Conservation (phyloP, 257 asterid genomes). For the Hygrophila difformis region DNA sequence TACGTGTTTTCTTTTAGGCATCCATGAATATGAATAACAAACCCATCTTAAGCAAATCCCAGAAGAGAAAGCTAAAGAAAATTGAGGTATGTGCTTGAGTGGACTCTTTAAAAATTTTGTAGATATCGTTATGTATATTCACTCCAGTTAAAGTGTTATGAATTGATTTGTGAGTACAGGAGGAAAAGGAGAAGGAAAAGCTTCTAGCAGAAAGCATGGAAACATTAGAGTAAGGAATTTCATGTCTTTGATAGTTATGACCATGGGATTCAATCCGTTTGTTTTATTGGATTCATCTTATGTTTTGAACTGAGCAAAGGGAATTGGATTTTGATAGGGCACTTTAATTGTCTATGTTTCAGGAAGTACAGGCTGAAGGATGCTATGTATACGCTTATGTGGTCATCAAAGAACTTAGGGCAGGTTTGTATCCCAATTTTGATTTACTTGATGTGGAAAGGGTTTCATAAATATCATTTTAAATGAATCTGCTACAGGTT, state of each 20-base stretch:
- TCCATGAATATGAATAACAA: constrained; percentile 16
- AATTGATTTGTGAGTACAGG: constrained; percentile 24
- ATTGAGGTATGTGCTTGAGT: constrained; percentile 46
- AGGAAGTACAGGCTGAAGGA: constrained; percentile 80
- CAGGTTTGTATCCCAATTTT: constrained; percentile 35
- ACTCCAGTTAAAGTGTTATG: constrained; percentile 1
- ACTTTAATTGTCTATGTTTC: constrained; percentile 18
- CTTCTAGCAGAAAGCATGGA: constrained; percentile 62
- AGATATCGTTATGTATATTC: neutral
- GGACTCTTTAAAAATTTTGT: neutral
- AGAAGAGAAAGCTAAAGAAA: constrained; percentile 71
- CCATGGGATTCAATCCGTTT: too few relatives aligned
- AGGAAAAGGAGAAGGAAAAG: constrained; percentile 69
- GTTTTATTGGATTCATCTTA: constrained; percentile 1
- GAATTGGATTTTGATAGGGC: constrained; percentile 17
- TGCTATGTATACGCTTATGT: constrained; percentile 69
- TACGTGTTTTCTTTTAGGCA: constrained; percentile 24
- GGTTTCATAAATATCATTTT: constrained; percentile 6
- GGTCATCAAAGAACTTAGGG: constrained; percentile 83
- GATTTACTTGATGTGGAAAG: neutral
- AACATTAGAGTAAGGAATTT: constrained; percentile 58
- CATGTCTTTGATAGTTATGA: too few relatives aligned
- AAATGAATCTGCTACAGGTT: constrained; percentile 31
- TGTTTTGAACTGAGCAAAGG: neutral
- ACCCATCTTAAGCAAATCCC: constrained; percentile 59